These are phyloP conservation scores for Candida glucosophila DNA, from an alignment of 1,139 yeast genomes.

Conservation along the genomic window DNA sequence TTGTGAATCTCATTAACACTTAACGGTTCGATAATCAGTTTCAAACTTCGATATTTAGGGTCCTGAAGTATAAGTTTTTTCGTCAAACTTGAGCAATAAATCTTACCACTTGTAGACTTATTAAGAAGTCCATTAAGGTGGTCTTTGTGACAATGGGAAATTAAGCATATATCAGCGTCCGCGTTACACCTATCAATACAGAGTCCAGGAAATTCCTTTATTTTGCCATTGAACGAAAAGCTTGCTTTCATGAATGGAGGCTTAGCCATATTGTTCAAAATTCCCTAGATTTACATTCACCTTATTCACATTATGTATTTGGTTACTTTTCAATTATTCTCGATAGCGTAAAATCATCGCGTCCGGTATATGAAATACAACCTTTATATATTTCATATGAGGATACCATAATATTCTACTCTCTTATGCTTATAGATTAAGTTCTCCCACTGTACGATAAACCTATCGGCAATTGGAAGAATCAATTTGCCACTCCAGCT, in stretches of 20 bases:
- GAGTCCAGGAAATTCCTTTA: constrained; percentile 27
- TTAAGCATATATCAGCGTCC: constrained; percentile 20
- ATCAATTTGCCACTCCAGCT: constrained; percentile 72
- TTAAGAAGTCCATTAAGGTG: constrained; percentile 44
- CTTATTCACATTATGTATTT: no score
- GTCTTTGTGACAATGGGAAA: constrained; percentile 53
- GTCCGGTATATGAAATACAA: no score
- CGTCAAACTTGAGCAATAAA: constrained; percentile 45
- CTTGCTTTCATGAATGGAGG: no score
- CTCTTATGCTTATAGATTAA: constrained; percentile 46
- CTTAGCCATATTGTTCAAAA: no score
- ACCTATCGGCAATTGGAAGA: constrained; percentile 63
- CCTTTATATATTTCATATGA: constrained; percentile 33
- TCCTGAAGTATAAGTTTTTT: constrained; percentile 23
- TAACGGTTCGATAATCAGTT: constrained; percentile 14
- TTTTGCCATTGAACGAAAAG: constrained; percentile 19
- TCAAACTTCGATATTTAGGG: constrained; percentile 13
- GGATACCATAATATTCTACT: constrained; percentile 70
- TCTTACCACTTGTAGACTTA: constrained; percentile 28
- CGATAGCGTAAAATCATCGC: no score
- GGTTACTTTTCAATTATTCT: no score
- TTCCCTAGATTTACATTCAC: no score
- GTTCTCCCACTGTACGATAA: constrained; percentile 87
- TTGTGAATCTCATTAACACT: constrained; percentile 18
- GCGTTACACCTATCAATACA: constrained; percentile 37